Evolutionary conservation across 1,139 yeast species (phyloP).

Genomic region (Entelexis sorbosivorans): DNA sequence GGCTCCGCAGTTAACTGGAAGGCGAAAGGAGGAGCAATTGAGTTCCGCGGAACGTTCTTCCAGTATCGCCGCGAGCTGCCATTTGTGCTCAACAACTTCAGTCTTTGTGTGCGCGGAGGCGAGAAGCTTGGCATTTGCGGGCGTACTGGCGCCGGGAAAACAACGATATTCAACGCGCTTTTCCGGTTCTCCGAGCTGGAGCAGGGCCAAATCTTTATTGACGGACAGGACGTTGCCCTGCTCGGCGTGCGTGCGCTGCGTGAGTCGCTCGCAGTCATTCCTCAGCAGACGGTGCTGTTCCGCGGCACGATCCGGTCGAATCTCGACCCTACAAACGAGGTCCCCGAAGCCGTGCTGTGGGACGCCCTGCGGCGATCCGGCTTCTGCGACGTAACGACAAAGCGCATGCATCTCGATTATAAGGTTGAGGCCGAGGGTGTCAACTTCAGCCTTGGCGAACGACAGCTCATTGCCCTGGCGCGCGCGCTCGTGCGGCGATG

Average conservation of each 20-base stretch:
- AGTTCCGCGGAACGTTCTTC: slow-evolving; percentile 48
- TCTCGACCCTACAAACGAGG: slow-evolving; percentile 48
- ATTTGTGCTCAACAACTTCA: slow-evolving; percentile 45
- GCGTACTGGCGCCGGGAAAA: slow-evolving; percentile 76
- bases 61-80: slow-evolving; percentile 46
- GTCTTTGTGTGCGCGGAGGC: slow-evolving; percentile 40
- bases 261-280: slow-evolving; percentile 51
- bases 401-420: slow-evolving; percentile 41
- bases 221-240: slow-evolving; percentile 42
- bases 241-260: slow-evolving; percentile 49
- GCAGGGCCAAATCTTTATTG: slow-evolving; percentile 44
- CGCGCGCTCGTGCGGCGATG: slow-evolving; percentile 56
- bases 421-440: slow-evolving; percentile 56
- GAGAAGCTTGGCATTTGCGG: slow-evolving; percentile 76
- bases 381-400: slow-evolving; percentile 69
- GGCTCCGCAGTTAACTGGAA: slow-evolving; percentile 43
- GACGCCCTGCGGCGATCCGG: slow-evolving; percentile 72
- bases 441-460: slow-evolving; percentile 65
- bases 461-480: slow-evolving; percentile 64
- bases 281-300: slow-evolving; percentile 64
- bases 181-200: slow-evolving; percentile 60
- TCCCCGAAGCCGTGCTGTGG: slow-evolving; percentile 45
- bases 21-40: slow-evolving; percentile 50
- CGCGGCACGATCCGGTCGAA: slow-evolving; percentile 53
- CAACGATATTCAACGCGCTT: slow-evolving; percentile 55